phyloP scores from a whole-genome alignment of 106 monocot species.

The Posidonia australis region DNA sequence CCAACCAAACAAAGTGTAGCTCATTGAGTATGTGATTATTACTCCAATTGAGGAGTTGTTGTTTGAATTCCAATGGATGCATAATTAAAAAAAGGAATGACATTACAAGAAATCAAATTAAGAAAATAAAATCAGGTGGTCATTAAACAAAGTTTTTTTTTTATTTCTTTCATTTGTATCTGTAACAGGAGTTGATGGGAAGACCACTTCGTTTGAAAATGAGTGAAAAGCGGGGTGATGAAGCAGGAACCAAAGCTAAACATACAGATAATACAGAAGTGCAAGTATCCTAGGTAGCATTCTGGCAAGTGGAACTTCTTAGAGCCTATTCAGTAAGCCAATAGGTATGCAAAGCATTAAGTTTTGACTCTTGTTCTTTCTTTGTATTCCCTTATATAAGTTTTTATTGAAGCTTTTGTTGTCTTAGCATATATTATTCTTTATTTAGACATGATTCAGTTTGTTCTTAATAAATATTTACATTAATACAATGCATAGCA shows the following conservation, averaged over 20 bases:
- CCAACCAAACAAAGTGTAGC: too few relatives aligned
- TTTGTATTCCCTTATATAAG: not conserved
- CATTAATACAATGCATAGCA: too few relatives aligned
- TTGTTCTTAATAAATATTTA: not conserved
- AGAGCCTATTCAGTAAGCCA: not conserved
- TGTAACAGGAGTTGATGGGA: slow-evolving; percentile 68
- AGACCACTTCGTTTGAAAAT: slow-evolving; percentile 71
- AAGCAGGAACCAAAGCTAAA: slow-evolving; percentile 18
- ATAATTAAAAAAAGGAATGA: too few relatives aligned
- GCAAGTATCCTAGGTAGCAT: not conserved
- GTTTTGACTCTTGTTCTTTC: not conserved
- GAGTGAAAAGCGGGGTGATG: slow-evolving; percentile 27
- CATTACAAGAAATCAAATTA: too few relatives aligned
- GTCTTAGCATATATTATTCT: not conserved
- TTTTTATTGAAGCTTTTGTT: not conserved
- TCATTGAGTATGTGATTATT: too few relatives aligned
- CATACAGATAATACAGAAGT: not conserved
- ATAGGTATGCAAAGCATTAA: slow-evolving; percentile 1
- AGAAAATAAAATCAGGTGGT: too few relatives aligned
- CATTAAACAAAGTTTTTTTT: not conserved
- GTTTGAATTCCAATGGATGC: too few relatives aligned
- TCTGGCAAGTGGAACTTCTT: not conserved
- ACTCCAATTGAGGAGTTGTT: too few relatives aligned
- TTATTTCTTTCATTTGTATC: not conserved
- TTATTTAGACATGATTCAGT: not conserved